Conservation (phyloP, 441 rosid genomes). For the Geranium incanum region DNA sequence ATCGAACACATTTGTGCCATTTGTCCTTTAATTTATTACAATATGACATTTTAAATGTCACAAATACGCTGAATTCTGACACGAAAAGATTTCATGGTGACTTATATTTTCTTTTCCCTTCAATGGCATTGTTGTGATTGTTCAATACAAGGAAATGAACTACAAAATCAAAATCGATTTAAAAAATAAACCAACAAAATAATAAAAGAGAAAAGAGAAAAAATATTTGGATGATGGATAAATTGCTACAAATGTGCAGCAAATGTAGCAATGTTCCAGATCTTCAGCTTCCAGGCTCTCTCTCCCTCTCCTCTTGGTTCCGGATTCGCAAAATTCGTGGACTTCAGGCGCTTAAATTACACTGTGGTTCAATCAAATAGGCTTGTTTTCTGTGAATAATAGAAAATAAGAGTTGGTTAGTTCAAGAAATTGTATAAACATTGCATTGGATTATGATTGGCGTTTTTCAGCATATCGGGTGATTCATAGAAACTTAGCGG, state of each 20-base stretch:
- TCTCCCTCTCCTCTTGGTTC: background rate
- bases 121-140: slow-evolving; percentile 4
- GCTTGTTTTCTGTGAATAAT: background rate
- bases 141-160: slow-evolving; percentile 5
- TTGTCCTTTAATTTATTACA: too few relatives aligned
- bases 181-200: background rate
- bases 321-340: background rate
- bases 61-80: background rate
- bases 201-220: background rate
- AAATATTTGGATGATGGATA: background rate
- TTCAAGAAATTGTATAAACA: background rate
- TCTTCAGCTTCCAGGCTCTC: background rate
- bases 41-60: too few relatives aligned
- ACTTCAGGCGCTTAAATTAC: background rate
- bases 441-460: background rate
- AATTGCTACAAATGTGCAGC: background rate
- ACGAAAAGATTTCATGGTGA: background rate
- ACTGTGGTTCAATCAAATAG: background rate
- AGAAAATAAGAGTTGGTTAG: background rate
- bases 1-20: too few relatives aligned
- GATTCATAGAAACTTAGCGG: background rate
- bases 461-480: background rate
- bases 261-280: background rate
- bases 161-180: background rate
- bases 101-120: background rate